Percentiles rank a stretch among this genome's conserved stretches.
Evolutionary conservation across 164 flowering plant species (phyloP).

Genomic region (Buxus sempervirens): DNA sequence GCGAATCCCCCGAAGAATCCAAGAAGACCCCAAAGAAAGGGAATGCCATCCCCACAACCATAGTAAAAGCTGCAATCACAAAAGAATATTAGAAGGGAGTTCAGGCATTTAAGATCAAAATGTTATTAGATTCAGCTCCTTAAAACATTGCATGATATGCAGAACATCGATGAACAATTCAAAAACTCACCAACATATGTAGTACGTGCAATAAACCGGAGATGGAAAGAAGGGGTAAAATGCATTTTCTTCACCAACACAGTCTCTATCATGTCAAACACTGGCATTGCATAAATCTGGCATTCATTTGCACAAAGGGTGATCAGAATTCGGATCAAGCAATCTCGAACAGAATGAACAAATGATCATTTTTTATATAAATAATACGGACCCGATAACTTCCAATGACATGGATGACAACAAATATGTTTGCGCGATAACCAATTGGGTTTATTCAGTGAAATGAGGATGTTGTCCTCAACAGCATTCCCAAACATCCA

Average conservation of each 20-base stretch:
- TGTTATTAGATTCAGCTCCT: no score
- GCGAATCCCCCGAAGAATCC: conserved; percentile 75
- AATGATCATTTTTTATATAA: background rate
- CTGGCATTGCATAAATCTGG: conserved; percentile 59
- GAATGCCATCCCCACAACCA: conserved; percentile 58
- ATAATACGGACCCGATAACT: conserved; percentile 50
- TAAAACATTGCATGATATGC: no score
- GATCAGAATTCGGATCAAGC: background rate
- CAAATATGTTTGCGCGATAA: conserved; percentile 59
- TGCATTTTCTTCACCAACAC: conserved; percentile 42
- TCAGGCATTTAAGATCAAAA: no score
- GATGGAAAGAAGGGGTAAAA: conserved; percentile 35
- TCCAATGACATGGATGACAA: conserved; percentile 19
- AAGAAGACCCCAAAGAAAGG: conserved; percentile 81
- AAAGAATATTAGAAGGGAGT: background rate
- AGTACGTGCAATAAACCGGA: conserved; percentile 46
- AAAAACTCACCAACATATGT: conserved; percentile 50
- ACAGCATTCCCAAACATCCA: conserved; percentile 47
- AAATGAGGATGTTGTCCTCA: conserved; percentile 50
- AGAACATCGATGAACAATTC: no score
- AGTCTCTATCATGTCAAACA: conserved; percentile 67
- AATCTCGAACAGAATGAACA: background rate
- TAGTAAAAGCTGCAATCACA: conserved; percentile 54
- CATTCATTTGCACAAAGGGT: background rate
- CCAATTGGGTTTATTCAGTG: conserved; percentile 53